phyloP scores from a whole-genome alignment of 257 asterid species.

The Solanum megistacrolobum region DNA sequence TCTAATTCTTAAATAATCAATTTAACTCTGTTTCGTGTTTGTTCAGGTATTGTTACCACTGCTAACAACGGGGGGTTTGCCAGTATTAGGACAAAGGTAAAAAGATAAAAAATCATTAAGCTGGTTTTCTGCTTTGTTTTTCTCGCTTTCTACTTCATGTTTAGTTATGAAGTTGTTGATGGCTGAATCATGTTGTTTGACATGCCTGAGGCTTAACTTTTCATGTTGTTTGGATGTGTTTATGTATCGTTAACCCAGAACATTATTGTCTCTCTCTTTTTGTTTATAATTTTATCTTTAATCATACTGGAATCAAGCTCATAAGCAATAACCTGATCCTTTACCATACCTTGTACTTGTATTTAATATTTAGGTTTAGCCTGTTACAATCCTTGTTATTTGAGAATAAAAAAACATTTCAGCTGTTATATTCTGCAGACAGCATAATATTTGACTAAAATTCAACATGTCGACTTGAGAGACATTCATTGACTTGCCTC shows the following conservation, averaged over 20 bases:
- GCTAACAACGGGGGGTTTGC: slow-evolving; percentile 96
- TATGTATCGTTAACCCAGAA: not conserved
- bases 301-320: not conserved
- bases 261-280: not conserved
- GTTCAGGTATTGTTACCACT: slow-evolving; percentile 72
- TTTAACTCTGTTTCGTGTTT: not conserved
- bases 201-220: not conserved
- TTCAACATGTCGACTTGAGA: not conserved
- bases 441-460: not conserved
- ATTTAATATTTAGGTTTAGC: not conserved
- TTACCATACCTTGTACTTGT: not conserved
- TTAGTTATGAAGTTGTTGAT: not conserved
- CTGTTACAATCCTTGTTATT: not conserved
- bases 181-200: not conserved
- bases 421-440: not conserved
- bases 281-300: not conserved
- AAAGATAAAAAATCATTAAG: not conserved
- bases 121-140: not conserved
- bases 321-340: not conserved
- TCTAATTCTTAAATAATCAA: not conserved
- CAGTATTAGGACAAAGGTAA: slow-evolving; percentile 78
- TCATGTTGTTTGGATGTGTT: not conserved
- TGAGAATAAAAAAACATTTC: not conserved
- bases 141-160: not conserved
- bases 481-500: not conserved